Evolutionary conservation across 352 stramenopile species (phyloP).

Genomic region (Pythium brassicae): DNA sequence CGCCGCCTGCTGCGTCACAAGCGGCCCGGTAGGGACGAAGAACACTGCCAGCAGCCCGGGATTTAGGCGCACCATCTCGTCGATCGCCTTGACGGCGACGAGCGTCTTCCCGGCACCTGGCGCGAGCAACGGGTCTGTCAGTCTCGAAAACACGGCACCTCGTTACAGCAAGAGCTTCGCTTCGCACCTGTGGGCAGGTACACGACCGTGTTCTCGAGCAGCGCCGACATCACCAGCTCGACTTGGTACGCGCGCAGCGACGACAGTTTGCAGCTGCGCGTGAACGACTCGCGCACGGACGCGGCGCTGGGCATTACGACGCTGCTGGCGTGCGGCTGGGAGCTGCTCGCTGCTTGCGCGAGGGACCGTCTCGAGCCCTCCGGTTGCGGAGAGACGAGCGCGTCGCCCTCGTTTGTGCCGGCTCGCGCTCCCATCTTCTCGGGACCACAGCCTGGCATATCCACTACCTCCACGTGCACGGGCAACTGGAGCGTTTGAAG

Average conservation of each 20-base stretch:
- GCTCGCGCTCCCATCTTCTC: neutral
- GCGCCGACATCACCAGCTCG: slow-evolving; percentile 56
- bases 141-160: no score
- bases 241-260: slow-evolving; percentile 59
- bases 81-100: slow-evolving; percentile 67
- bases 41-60: slow-evolving; percentile 48
- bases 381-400: slow-evolving; percentile 2
- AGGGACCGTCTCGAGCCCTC: neutral
- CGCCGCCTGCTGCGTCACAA: slow-evolving; percentile 71
- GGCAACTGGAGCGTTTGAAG: slow-evolving; percentile 25
- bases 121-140: neutral
- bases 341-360: neutral
- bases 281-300: slow-evolving; percentile 28
- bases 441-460: slow-evolving; percentile 1
- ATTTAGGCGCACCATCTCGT: slow-evolving; percentile 61
- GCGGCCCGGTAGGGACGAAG: slow-evolving; percentile 64
- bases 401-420: neutral
- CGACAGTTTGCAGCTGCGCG: slow-evolving; percentile 35
- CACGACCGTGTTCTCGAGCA: slow-evolving; percentile 78
- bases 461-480: slow-evolving; percentile 15
- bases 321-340: neutral
- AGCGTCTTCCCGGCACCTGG: slow-evolving; percentile 68
- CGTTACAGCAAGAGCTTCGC: no score
- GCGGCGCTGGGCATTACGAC: slow-evolving; percentile 26
- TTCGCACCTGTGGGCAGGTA: slow-evolving; percentile 67